These are phyloP conservation scores for Malassezia yamatoensis DNA, from an alignment of 1,284 basidiomycete genomes.

Conservation along the genomic window DNA sequence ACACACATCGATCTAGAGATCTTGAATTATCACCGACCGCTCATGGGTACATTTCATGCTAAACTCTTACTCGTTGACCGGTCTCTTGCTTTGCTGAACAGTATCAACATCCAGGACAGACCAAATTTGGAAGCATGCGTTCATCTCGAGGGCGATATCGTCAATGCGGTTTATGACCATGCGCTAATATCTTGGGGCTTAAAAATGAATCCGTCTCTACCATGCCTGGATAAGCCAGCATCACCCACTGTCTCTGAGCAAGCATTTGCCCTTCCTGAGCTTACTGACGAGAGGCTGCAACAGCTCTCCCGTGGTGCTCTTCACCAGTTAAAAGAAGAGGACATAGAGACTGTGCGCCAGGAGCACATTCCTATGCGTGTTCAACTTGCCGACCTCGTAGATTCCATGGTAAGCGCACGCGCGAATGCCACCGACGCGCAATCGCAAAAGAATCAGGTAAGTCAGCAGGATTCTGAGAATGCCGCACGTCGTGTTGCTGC, in stretches of 20 bases:
- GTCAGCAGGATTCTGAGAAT: slow-evolving; percentile 19
- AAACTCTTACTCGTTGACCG: slow-evolving; percentile 68
- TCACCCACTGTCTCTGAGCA: slow-evolving; percentile 23
- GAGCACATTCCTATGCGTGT: slow-evolving; percentile 22
- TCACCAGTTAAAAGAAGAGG: slow-evolving; percentile 28
- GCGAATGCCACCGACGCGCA: slow-evolving; percentile 7
- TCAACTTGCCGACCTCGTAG: slow-evolving; percentile 36
- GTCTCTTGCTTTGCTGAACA: slow-evolving; percentile 62
- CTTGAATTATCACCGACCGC: slow-evolving; percentile 44
- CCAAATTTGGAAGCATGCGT: slow-evolving; percentile 49
- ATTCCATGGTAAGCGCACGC: slow-evolving; percentile 23
- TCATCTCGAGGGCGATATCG: slow-evolving; percentile 57
- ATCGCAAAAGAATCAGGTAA: background rate
- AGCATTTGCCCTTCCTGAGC: slow-evolving; percentile 17
- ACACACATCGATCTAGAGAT: slow-evolving; percentile 40
- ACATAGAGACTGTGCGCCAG: slow-evolving; percentile 33
- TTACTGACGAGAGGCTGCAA: slow-evolving; percentile 20
- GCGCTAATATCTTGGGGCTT: slow-evolving; percentile 61
- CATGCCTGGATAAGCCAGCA: slow-evolving; percentile 51
- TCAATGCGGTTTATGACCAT: slow-evolving; percentile 64
- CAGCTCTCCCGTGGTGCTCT: slow-evolving; percentile 25
- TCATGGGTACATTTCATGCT: slow-evolving; percentile 63
- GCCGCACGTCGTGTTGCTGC: slow-evolving; percentile 35
- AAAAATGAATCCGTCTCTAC: slow-evolving; percentile 56
- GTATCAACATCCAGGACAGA: slow-evolving; percentile 62